Evolutionary conservation across 495 filamentous ascomycete species (phyloP), one percentile per base, ranked within the genome.

Genomic region (Copromyces sp.): DNA sequence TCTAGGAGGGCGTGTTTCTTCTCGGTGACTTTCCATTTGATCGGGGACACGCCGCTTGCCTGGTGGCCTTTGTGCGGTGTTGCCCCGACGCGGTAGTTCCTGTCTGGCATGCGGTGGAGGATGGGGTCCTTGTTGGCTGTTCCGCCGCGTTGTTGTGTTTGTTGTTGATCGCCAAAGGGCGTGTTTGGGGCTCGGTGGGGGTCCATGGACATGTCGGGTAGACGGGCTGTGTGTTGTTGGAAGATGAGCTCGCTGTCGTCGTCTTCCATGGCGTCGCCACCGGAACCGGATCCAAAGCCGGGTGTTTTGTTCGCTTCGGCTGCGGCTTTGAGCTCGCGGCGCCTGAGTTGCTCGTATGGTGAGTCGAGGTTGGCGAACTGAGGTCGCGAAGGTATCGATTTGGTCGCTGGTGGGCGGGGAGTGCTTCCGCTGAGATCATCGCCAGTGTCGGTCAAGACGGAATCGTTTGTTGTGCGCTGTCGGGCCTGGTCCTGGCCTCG

Each of bases 21-120:
- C 70, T 77, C 76, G 16, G 78, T 77, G 16, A 82, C 77, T 69
- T 78, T 81, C 80, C 80, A 82, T 68, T 78, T 80, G 73, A 82
- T 74, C 68, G 80, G 75, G 53, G 81, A 76, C 61, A 83, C 53
- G 39, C 72, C 73, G 35, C 75, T 76, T 16, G 72, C 72, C 14
- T 37, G 68, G 29, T 65, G 53, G 24, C 73, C 74, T 71, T 84
- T 92, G 69, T 93, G 89, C 0, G 95, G 96, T 9, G 95, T 99
- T 14, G 95, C 94, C 83, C 94, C 92, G 1, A 99, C 83, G 39
- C 96, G 92, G 81, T 96, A 99, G 59, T 91, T 98, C 79, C 95
- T 97, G 83, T 98, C 93, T 9, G 93, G 88, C 42, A 98, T 85
- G 72, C 91, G 91, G 79, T 99, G 95, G 12, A 99, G 84, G 8